Base-by-base conservation (phyloP, 768 basidiomycete genomes). In the Suillus plorans region DNA sequence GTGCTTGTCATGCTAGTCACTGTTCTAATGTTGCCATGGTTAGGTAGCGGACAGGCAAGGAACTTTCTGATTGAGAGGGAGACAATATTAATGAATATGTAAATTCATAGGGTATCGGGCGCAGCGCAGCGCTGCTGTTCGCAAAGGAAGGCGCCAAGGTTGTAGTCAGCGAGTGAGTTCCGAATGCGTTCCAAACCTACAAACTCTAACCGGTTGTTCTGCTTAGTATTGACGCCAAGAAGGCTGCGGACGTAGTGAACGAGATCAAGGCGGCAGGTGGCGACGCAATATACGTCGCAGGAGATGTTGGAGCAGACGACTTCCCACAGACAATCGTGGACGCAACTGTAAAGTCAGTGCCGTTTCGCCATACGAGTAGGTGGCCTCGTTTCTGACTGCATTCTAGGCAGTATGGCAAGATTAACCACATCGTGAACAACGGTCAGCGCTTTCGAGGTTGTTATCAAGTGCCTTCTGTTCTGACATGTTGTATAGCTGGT, bases 371-470 rank as follows among this genome's bases (percentile, higher is more conserved):
- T 10, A 42, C 22, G 16, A 16, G 2, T 39, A 16, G 31, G 4
- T 50, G n/a, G 4, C 52, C 42, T 44, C 31, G 50, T 37, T 28
- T 53, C 39, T 64, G 13, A 58, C 59, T 10, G 25, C 37, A 39
- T 31, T n/a, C 18, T 20, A 18, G 47, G 37, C 71, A 92, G 89
- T 94, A 87, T 68, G 92, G 92, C 31, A 90, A 92, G 73, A 87
- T 95, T 59, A 92, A 95, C 76, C 91, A 94, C 73, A 91, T 94
- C 61, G 82, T 94, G 39, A 94, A 94, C 78, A 94, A 94, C 67
- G 89, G 86, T 84, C 36, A 59, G 80, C 72, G 4, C n/a, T 3
- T 10, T 44, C 5, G 12, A 20, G 44, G 47, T 45, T 37, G 16
- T 28, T 49, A 31, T 62, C 12, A 49, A 55, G 39, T 13, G 0